Percentiles rank a stretch among this genome's conserved stretches.
These are phyloP conservation scores for Trypanosoma melophagium DNA, from an alignment of 208 protist genomes.

Conservation along the genomic window DNA sequence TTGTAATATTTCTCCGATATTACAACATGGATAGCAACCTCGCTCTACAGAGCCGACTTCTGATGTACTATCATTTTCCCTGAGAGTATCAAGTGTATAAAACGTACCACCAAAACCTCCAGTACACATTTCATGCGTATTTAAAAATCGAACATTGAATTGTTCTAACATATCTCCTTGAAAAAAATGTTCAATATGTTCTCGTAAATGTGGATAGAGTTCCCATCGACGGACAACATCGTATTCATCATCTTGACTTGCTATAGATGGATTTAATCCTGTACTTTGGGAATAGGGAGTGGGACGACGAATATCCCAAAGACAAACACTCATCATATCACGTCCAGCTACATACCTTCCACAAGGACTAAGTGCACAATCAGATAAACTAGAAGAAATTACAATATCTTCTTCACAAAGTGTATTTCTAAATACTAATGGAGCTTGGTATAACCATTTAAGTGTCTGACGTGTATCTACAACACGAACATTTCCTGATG, in stretches of 20 bases:
- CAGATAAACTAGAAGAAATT: conserved; percentile 66
- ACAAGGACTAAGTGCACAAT: conserved; percentile 84
- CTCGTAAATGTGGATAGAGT: conserved; percentile 65
- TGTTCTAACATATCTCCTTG: conserved; percentile 67
- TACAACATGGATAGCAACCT: background rate
- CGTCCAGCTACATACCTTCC: conserved; percentile 77
- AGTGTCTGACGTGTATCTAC: conserved; percentile 81
- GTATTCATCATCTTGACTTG: conserved; percentile 21
- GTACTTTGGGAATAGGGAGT: conserved; percentile 15
- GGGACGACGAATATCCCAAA: conserved; percentile 80
- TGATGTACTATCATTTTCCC: background rate
- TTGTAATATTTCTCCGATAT: conserved; percentile 42
- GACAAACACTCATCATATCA: conserved; percentile 76
- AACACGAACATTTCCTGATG: conserved; percentile 68
- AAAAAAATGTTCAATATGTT: conserved; percentile 64
- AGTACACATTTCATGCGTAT: conserved; percentile 51
- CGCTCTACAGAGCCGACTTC: background rate
- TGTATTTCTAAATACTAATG: conserved; percentile 63
- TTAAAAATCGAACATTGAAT: conserved; percentile 80
- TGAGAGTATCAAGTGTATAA: conserved; percentile 64
- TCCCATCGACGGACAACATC: conserved; percentile 67
- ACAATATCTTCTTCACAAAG: conserved; percentile 34
- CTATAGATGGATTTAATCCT: conserved; percentile 4
- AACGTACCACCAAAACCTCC: conserved; percentile 73
- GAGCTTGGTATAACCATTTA: conserved; percentile 59